Evolutionary conservation across 1,139 yeast genomes (phyloP), one percentile per base, ranked within the genome.

Genomic region (Lodderomyces pseudojiufengensis): DNA sequence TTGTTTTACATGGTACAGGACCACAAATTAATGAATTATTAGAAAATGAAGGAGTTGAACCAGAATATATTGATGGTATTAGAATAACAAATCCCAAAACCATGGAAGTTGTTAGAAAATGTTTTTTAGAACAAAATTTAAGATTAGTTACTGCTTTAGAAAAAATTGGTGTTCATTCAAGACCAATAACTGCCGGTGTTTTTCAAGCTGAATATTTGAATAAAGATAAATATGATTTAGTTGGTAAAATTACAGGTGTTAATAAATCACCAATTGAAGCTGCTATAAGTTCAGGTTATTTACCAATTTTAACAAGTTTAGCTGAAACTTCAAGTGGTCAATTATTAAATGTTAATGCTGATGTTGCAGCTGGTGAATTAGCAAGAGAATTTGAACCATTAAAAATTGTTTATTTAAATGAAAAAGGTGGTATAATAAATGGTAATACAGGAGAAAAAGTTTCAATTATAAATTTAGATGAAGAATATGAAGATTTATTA

Each of bases 131-230:
- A 62, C 98, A 92, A 63, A 92, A 92, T 65, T 76, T 94, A 57
- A 82, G 90, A 54, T 73, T 92, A 39, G 98, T 94, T 20, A 94
- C 96, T 36, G 98, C 98, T 24, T 73, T 92, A 45, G 98, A 94
- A 61, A 81, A 85, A 59, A 78, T 87, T 76, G 98, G 98, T 32
- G 98, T 94, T 37, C 92, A 88, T 47, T 97, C 99, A 14, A 80
- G 99, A 63, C 99, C 99, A 38, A 92, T 92, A 53, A 92, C 97
- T 32, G 94, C 95, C 29, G 99, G 99, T 51, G 98, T 94, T 11
- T 94, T 92, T 64, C 78, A 83, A 40, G 99, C 98, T 35, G 88
- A 87, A 33, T 92, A 87, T 60, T 73, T 92, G 49, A 96, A 92
- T 59, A 75, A 87, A 61, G 88, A 83, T 8, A 90, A 88, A 61